Conservation (phyloP, 352 stramenopile genomes). For the Phytophthora pini region DNA sequence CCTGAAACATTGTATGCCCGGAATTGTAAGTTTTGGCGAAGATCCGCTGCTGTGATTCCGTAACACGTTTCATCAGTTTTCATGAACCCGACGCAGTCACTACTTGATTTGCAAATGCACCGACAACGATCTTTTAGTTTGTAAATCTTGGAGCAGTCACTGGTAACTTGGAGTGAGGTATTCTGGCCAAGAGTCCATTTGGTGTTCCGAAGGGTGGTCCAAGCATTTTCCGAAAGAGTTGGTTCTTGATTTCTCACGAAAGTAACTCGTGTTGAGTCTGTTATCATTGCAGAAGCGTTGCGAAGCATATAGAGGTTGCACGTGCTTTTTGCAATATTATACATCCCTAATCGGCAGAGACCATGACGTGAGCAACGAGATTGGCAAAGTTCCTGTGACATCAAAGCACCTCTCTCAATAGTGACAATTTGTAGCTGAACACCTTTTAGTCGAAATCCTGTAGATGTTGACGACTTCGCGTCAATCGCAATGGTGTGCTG, state of each 20-base stretch:
- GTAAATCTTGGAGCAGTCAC: slow-evolving; percentile 37
- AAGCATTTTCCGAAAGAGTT: slow-evolving; percentile 43
- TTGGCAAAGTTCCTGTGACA: slow-evolving; percentile 47
- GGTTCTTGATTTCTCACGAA: slow-evolving; percentile 39
- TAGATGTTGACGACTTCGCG: slow-evolving; percentile 41
- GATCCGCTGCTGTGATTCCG: slow-evolving; percentile 36
- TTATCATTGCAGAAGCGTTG: slow-evolving; percentile 26
- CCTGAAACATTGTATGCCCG: slow-evolving; percentile 39
- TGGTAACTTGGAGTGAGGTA: slow-evolving; percentile 32
- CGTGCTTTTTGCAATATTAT: slow-evolving; percentile 37
- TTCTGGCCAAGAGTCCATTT: slow-evolving; percentile 47
- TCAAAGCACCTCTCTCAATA: slow-evolving; percentile 45
- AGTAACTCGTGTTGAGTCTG: slow-evolving; percentile 33
- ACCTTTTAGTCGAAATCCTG: slow-evolving; percentile 49
- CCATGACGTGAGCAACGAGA: slow-evolving; percentile 46
- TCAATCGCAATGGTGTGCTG: slow-evolving; percentile 43
- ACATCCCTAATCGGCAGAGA: slow-evolving; percentile 52
- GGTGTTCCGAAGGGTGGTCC: slow-evolving; percentile 44
- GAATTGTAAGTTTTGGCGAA: slow-evolving; percentile 47
- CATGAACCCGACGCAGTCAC: slow-evolving; percentile 50
- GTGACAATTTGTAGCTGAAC: slow-evolving; percentile 44
- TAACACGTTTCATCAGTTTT: slow-evolving; percentile 51
- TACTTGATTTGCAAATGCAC: slow-evolving; percentile 45
- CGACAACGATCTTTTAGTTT: slow-evolving; percentile 53
- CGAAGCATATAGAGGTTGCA: slow-evolving; percentile 58